Conservation (phyloP, 2,329 filamentous ascomycete species). For the Monosporascus sp. region DNA sequence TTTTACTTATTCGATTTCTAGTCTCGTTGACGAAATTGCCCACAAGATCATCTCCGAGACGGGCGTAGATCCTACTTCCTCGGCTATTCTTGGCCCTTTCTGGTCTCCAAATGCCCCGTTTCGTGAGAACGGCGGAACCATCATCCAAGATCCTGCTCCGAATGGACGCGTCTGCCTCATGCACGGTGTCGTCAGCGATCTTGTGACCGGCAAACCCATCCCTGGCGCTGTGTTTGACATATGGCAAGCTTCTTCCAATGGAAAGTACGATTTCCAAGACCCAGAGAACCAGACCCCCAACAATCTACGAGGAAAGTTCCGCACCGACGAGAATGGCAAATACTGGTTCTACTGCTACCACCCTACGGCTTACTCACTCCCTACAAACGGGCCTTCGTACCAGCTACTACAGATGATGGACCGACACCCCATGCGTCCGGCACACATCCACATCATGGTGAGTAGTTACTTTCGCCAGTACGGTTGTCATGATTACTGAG, state of each 20-base stretch:
- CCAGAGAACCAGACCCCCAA: slow-evolving; percentile 65
- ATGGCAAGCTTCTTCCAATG: slow-evolving; percentile 73
- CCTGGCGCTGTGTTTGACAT: slow-evolving; percentile 67
- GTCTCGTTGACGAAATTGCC: slow-evolving; percentile 62
- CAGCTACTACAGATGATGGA: slow-evolving; percentile 41
- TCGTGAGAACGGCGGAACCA: slow-evolving; percentile 59
- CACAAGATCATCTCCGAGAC: slow-evolving; percentile 60
- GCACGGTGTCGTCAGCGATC: slow-evolving; percentile 58
- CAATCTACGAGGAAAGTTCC: slow-evolving; percentile 75
- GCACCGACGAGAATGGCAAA: slow-evolving; percentile 62
- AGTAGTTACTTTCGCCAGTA: slow-evolving; percentile 5
- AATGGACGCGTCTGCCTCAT: slow-evolving; percentile 59
- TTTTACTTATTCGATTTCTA: slow-evolving; percentile 20
- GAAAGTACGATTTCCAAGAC: slow-evolving; percentile 73
- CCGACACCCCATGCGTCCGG: slow-evolving; percentile 43
- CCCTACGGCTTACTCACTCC: slow-evolving; percentile 68
- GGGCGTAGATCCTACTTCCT: slow-evolving; percentile 62
- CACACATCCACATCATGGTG: slow-evolving; percentile 49
- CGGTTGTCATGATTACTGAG: not conserved
- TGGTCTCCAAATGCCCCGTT: slow-evolving; percentile 73
- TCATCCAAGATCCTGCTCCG: slow-evolving; percentile 58
- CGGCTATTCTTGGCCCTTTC: slow-evolving; percentile 72
- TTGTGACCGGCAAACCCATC: slow-evolving; percentile 49
- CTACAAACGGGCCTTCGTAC: slow-evolving; percentile 52
- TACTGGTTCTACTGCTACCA: slow-evolving; percentile 72